Percentiles rank a stretch among this genome's conserved stretches.
Evolutionary conservation across 2,329 filamentous ascomycete genomes (phyloP).

Genomic region (Torrubiellomyces zombiae): DNA sequence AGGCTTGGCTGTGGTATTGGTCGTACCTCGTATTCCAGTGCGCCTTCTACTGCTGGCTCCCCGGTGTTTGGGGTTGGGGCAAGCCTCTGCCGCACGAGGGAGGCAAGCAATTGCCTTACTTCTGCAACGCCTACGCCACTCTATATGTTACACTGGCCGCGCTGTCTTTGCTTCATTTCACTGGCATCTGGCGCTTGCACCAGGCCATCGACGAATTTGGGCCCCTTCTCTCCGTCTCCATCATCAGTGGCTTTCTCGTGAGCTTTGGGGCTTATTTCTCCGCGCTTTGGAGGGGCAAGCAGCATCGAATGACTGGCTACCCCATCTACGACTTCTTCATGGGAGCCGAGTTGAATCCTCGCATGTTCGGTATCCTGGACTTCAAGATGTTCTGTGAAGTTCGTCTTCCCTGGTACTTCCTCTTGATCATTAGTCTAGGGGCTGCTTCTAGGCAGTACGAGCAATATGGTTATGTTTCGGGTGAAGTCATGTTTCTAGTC

Average conservation of each 20-base stretch:
- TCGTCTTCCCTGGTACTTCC: conserved; percentile 79
- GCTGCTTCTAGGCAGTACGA: conserved; percentile 73
- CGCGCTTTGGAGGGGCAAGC: conserved; percentile 58
- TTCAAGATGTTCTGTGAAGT: conserved; percentile 97
- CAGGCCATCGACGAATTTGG: conserved; percentile 92
- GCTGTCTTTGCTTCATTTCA: conserved; percentile 58
- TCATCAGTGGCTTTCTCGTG: conserved; percentile 75
- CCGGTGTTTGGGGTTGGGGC: conserved; percentile 74
- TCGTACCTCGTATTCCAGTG: conserved; percentile 74
- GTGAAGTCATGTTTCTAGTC: conserved; percentile 69
- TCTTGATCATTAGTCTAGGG: conserved; percentile 62
- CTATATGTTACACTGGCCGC: conserved; percentile 74
- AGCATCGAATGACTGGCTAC: conserved; percentile 89
- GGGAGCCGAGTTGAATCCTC: conserved; percentile 73
- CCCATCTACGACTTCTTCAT: conserved; percentile 82
- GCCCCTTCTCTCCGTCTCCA: conserved; percentile 80
- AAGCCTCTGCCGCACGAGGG: conserved; percentile 72
- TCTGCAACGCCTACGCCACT: conserved; percentile 77
- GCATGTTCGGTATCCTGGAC: conserved; percentile 65
- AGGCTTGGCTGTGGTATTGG: conserved; percentile 93
- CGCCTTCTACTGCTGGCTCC: conserved; percentile 67
- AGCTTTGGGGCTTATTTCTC: conserved; percentile 75
- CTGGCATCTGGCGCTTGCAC: conserved; percentile 75
- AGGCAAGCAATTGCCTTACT: conserved; percentile 80
- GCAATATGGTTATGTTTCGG: conserved; percentile 67